phyloP scores from a whole-genome alignment of 192 early-diverging fungal species.

The Mycoemilia scoparia region DNA sequence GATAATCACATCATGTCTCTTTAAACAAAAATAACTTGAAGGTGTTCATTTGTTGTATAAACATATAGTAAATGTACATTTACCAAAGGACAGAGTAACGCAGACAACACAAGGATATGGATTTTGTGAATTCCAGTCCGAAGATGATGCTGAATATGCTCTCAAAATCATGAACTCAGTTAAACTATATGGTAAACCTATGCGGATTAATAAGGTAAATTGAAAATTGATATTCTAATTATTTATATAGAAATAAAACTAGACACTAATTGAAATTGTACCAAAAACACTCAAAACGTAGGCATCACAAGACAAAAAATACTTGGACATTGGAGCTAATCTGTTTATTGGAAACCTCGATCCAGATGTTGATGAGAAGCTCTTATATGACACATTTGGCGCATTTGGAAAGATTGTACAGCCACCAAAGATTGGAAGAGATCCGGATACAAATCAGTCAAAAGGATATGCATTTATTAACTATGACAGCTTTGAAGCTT shows the following conservation, averaged over 20 bases:
- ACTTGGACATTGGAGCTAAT: conserved; percentile 85
- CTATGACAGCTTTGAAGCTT: conserved; percentile 84
- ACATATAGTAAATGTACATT: conserved; percentile 82
- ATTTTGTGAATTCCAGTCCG: conserved; percentile 84
- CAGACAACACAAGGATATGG: conserved; percentile 87
- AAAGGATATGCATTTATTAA: conserved; percentile 88
- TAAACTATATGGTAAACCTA: conserved; percentile 83
- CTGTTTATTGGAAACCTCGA: conserved; percentile 95
- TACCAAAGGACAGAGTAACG: conserved; percentile 95
- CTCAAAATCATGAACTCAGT: conserved; percentile 95
- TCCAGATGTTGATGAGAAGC: conserved; percentile 74
- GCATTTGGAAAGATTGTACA: conserved; percentile 85
- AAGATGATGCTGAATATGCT: conserved; percentile 93
- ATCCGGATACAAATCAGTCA: conserved; percentile 64
- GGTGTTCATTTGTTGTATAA: background rate
- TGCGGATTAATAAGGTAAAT: conserved; percentile 80
- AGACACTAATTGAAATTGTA: too few species aligned
- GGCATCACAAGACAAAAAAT: conserved; percentile 62
- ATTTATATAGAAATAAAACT: too few species aligned
- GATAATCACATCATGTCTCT: background rate
- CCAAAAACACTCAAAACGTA: too few species aligned
- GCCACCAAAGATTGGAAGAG: conserved; percentile 70
- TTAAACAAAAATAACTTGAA: background rate
- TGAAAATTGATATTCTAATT: too few species aligned
- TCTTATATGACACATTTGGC: conserved; percentile 85